Percentiles rank a stretch among this genome's conserved stretches.
Conservation (phyloP, 345 rosid genomes). For the Camelina sativa region DNA sequence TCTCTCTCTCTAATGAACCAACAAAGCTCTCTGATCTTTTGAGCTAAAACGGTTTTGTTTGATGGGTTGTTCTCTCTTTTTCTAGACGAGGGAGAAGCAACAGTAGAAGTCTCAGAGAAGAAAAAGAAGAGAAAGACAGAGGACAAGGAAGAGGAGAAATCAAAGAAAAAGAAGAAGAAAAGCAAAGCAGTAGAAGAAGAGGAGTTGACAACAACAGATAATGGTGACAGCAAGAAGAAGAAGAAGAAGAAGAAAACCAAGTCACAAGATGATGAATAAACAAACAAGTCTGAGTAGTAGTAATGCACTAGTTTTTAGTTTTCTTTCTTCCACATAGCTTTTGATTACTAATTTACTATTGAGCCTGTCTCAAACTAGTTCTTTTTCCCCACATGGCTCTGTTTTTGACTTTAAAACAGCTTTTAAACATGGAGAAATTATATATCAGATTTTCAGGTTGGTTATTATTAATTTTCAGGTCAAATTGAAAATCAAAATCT, state of each 20-base stretch:
- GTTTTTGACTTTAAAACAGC: no score
- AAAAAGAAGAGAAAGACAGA: conserved; percentile 47
- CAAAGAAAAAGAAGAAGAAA: conserved; percentile 49
- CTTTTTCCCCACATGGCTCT: no score
- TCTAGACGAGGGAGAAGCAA: conserved; percentile 51
- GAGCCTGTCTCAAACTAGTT: background rate
- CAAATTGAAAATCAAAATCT: background rate
- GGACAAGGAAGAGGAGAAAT: conserved; percentile 39
- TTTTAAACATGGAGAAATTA: no score
- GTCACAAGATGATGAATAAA: conserved; percentile 50
- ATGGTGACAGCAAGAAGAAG: conserved; percentile 54
- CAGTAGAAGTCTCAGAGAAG: conserved; percentile 56
- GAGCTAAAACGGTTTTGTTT: conserved; percentile 5
- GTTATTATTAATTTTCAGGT: background rate
- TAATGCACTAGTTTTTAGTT: background rate
- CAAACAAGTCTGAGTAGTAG: background rate
- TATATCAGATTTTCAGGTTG: background rate
- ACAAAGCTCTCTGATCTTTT: conserved; percentile 11
- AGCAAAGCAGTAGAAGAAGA: conserved; percentile 51
- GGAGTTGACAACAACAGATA: conserved; percentile 44
- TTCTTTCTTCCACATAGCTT: conserved; percentile 1
- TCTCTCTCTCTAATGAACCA: conserved; percentile 13
- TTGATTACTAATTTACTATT: background rate
- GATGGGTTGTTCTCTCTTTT: conserved; percentile 4
- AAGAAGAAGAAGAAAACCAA: conserved; percentile 51